A percentile compares a stretch with the other conserved stretches of the same genome.
Conservation (phyloP, 352 stramenopile species). For the Paralagenidium karlingii region DNA sequence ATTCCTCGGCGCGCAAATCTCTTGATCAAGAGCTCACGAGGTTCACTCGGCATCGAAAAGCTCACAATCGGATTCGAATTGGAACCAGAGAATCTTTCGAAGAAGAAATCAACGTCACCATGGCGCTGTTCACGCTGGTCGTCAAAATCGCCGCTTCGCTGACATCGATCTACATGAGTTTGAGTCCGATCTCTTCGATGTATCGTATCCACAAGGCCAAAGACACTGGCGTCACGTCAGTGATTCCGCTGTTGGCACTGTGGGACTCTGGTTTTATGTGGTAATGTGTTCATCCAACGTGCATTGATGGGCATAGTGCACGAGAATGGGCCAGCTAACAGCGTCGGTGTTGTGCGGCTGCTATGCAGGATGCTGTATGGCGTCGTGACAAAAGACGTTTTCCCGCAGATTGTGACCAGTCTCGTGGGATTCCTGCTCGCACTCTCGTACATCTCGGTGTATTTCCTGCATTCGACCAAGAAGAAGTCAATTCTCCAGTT, state of each 20-base stretch:
- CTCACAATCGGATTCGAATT: no score
- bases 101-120: no score
- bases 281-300: conserved; percentile 11
- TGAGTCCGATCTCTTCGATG: conserved; percentile 34
- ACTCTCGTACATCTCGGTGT: conserved; percentile 30
- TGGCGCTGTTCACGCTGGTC: background rate
- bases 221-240: conserved; percentile 19
- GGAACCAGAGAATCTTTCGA: no score
- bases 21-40: no score
- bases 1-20: no score
- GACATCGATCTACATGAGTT: conserved; percentile 60
- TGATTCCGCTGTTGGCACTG: conserved; percentile 48
- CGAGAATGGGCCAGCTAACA: background rate
- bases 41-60: no score
- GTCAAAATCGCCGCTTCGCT: conserved; percentile 15
- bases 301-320: no score
- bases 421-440: conserved; percentile 29
- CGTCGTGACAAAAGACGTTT: conserved; percentile 27
- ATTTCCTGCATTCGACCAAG: conserved; percentile 23
- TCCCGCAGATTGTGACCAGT: conserved; percentile 39
- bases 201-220: conserved; percentile 37
- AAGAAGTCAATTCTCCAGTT: conserved; percentile 20
- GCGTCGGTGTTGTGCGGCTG: background rate
- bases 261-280: conserved; percentile 63
- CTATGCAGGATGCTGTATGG: conserved; percentile 40